Evolutionary conservation across 2,329 filamentous ascomycete genomes (phyloP).

Genomic region (Botrytis fabae): DNA sequence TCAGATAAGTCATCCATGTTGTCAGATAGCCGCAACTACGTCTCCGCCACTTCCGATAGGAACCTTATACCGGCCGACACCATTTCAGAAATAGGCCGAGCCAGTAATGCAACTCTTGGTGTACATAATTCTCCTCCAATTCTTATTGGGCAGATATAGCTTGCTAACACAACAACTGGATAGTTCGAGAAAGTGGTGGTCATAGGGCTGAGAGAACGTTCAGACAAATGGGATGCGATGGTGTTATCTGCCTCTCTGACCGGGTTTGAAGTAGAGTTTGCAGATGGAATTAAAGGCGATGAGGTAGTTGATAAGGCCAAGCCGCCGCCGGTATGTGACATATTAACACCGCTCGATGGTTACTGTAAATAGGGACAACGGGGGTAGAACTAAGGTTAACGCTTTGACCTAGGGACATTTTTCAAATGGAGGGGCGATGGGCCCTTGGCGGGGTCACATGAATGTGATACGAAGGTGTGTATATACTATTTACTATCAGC

Average conservation of each 20-base stretch:
- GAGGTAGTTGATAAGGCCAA: constrained; percentile 46
- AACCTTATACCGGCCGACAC: background rate
- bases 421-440: constrained; percentile 39
- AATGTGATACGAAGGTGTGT: constrained; percentile 41
- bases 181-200: constrained; percentile 49
- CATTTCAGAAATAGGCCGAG: constrained; percentile 11
- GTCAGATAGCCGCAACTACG: background rate
- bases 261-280: constrained; percentile 47
- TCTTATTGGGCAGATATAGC: background rate
- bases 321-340: constrained; percentile 37
- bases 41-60: background rate
- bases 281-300: constrained; percentile 46
- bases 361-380: background rate
- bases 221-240: constrained; percentile 51
- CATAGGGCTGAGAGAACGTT: constrained; percentile 48
- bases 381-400: background rate
- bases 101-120: background rate
- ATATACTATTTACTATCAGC: background rate
- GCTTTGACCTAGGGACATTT: constrained; percentile 14
- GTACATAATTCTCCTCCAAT: background rate
- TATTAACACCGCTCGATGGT: background rate
- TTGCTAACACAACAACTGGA: background rate
- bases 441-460: constrained; percentile 46
- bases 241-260: constrained; percentile 46
- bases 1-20: background rate